Conservation (phyloP, 1,284 basidiomycete species). For the Apiotrichum sp. region DNA sequence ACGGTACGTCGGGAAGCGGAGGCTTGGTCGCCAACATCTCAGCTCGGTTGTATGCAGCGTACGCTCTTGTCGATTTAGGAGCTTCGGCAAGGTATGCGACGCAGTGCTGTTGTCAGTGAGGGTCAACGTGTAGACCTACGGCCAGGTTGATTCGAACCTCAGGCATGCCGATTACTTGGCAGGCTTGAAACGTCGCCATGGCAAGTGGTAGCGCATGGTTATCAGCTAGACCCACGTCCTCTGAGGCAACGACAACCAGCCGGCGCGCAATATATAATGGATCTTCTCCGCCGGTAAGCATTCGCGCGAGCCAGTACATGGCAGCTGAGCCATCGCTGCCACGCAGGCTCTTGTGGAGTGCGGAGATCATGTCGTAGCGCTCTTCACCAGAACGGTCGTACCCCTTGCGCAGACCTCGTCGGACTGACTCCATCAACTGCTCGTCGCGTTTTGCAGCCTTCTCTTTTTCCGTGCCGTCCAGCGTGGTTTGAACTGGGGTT, state of each 20-base stretch:
- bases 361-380: slow-evolving; percentile 81
- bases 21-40: slow-evolving; percentile 56
- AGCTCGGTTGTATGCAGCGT: slow-evolving; percentile 68
- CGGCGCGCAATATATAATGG: slow-evolving; percentile 75
- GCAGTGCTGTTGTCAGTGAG: slow-evolving; percentile 52
- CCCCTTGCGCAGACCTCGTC: slow-evolving; percentile 44
- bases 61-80: slow-evolving; percentile 72
- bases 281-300: slow-evolving; percentile 81
- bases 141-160: slow-evolving; percentile 51
- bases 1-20: slow-evolving; percentile 53
- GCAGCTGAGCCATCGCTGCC: slow-evolving; percentile 73
- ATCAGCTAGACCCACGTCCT: slow-evolving; percentile 78
- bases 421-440: slow-evolving; percentile 46
- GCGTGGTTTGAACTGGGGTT: slow-evolving; percentile 20
- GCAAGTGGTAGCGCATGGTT: slow-evolving; percentile 65
- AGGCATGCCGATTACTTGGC: slow-evolving; percentile 77
- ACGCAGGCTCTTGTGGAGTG: slow-evolving; percentile 78
- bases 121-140: slow-evolving; percentile 17
- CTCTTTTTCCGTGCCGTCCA: slow-evolving; percentile 5
- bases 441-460: slow-evolving; percentile 21
- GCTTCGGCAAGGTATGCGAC: slow-evolving; percentile 76
- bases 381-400: slow-evolving; percentile 72
- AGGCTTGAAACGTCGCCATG: slow-evolving; percentile 66
- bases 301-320: slow-evolving; percentile 81
- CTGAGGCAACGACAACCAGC: slow-evolving; percentile 75